Evolutionary conservation across 1,284 basidiomycete species (phyloP).

Genomic region (Ceratorhiza oryzae-sativae): DNA sequence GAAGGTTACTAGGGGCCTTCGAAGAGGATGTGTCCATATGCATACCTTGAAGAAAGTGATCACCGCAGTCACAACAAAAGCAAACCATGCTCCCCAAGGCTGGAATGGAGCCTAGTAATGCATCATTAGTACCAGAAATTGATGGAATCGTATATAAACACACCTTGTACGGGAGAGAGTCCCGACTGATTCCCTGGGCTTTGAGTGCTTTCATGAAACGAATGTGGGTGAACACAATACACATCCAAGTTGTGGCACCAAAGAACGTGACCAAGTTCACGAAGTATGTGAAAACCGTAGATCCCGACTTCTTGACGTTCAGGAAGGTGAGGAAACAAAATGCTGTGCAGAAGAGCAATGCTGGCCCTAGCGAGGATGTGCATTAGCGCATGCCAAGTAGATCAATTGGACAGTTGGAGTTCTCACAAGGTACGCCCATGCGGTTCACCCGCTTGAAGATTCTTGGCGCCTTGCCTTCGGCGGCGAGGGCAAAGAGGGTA

Average conservation of each 20-base stretch:
- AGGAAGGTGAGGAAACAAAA: constrained; percentile 69
- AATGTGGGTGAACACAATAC: constrained; percentile 71
- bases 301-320: constrained; percentile 62
- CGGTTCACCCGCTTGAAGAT: constrained; percentile 60
- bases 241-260: constrained; percentile 77
- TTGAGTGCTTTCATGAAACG: constrained; percentile 74
- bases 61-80: constrained; percentile 62
- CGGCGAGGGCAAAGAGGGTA: constrained; percentile 53
- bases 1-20: too few species aligned
- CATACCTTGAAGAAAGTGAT: constrained; percentile 68
- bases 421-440: constrained; percentile 54
- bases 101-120: constrained; percentile 61
- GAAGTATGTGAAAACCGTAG: constrained; percentile 73
- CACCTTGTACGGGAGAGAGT: constrained; percentile 54
- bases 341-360: constrained; percentile 60
- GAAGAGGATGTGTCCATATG: constrained; percentile 30
- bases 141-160: neutral
- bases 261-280: constrained; percentile 72
- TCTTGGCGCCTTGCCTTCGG: constrained; percentile 58
- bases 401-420: neutral
- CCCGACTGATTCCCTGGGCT: constrained; percentile 68
- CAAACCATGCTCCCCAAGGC: constrained; percentile 68
- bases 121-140: constrained; percentile 59
- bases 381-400: constrained; percentile 41
- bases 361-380: constrained; percentile 49